Base-by-base conservation (phyloP, 345 rosid species). In the Eucalyptus curtisii region DNA sequence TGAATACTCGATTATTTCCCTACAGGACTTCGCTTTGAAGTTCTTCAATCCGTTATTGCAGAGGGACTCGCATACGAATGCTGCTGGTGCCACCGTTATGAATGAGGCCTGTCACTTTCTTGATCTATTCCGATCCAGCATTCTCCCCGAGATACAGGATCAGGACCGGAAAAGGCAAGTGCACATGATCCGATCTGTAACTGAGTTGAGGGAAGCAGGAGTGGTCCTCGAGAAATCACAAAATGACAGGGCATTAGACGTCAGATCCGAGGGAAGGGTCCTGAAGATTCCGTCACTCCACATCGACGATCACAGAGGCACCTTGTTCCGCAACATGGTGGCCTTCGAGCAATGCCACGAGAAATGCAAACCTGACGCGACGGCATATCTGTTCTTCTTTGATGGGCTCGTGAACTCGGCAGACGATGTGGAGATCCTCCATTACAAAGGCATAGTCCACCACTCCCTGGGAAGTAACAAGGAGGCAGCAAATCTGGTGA, bases 341-440 rank as follows among this genome's bases (percentile, higher is more conserved):
- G 93, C 92, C 31, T 90, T 89, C 40, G 92, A 92, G 84, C 92
- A 92, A 61, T 89, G 92, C 89, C 90, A 92, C 86, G 20, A 45
- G 12, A 40, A 71, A 12, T 87, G 90, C 86, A 90, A 24, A 71
- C 91, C 91, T 0, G 76, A 82, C 20, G 90, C 89, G 0, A 91
- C 92, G 7, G 57, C 89, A 4, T 91, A 87, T 45, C 61, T 92
- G 59, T 90, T 90, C 91, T 90, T 92, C 88, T 87, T 91, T 1
- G 89, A 92, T 45, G 90, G 91, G 19, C 81, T 92, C 30, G 88
- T 92, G 44, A 86, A 90, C 91, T 89, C 91, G 1, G 89, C 86
- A 0, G 89, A 85, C 25, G 92, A 92, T 52, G 91, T 91, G 20
- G 91, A 85, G 49, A 55, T 86, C 47, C 91, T 92, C 64, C 90